phyloP scores from a whole-genome alignment of 352 stramenopile species.

The Globisporangium cystogenes region DNA sequence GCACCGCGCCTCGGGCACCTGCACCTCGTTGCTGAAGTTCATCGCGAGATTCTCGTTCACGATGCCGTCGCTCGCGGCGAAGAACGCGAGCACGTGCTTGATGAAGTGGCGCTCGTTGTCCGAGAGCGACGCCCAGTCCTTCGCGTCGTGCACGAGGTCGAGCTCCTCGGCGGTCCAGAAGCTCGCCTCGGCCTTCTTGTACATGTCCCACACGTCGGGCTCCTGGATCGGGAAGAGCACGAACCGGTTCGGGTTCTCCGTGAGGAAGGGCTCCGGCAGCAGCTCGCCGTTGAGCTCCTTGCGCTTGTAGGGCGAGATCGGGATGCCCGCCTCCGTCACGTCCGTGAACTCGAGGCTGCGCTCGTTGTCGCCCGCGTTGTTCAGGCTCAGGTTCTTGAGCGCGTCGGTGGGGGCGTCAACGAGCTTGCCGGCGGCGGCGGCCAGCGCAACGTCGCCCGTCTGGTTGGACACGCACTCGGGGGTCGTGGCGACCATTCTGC shows the following conservation, averaged over 20 bases:
- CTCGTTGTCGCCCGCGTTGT: constrained; percentile 5
- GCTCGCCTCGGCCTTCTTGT: constrained; percentile 99
- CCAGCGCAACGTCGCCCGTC: constrained; percentile 7
- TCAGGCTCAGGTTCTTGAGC: constrained; percentile 8
- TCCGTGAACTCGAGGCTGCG: constrained; percentile 18
- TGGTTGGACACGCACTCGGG: constrained; percentile 6
- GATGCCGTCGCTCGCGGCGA: constrained; percentile 97
- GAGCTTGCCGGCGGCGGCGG: constrained; percentile 21
- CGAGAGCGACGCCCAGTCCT: constrained; percentile 93
- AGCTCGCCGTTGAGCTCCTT: constrained; percentile 85
- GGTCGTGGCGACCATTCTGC: constrained; percentile 30
- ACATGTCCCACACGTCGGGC: constrained; percentile 97
- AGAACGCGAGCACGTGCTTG: constrained; percentile 98
- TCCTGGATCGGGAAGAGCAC: constrained; percentile 98
- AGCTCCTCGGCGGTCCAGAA: constrained; percentile 99
- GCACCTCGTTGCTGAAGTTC: constrained; percentile 98
- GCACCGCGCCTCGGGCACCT: constrained; percentile 95
- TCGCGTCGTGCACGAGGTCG: constrained; percentile 94
- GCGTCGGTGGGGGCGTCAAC: constrained; percentile 10
- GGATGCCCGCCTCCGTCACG: constrained; percentile 16
- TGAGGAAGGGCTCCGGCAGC: constrained; percentile 89
- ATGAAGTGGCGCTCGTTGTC: constrained; percentile 98
- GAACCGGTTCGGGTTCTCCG: constrained; percentile 95
- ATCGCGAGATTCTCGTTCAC: constrained; percentile 99
- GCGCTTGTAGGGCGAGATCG: constrained; percentile 83